Conservation (phyloP, 2,329 filamentous ascomycete species). For the Fonsecaea monophora region DNA sequence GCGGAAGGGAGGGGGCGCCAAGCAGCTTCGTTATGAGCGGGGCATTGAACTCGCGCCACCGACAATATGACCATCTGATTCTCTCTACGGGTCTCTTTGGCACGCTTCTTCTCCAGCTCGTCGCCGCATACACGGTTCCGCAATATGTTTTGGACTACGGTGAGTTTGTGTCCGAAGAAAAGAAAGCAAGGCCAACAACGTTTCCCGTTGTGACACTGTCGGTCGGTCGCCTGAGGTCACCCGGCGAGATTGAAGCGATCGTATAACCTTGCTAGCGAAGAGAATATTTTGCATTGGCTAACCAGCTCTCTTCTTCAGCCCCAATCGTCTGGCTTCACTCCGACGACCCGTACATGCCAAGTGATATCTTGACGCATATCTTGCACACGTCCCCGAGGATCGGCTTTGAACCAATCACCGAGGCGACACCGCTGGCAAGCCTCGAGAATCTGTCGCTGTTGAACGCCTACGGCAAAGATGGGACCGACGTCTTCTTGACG, state of each 20-base stretch:
- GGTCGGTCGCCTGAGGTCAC: too few species aligned
- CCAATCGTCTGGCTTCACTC: slow-evolving; percentile 60
- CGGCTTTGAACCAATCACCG: slow-evolving; percentile 50
- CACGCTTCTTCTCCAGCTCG: slow-evolving; percentile 4
- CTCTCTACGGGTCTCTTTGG: background rate
- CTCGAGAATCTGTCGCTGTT: slow-evolving; percentile 56
- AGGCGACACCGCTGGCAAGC: slow-evolving; percentile 48
- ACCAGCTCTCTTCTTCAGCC: slow-evolving; percentile 44
- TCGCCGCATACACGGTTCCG: slow-evolving; percentile 8
- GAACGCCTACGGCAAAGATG: slow-evolving; percentile 51
- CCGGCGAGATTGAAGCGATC: background rate
- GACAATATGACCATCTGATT: background rate
- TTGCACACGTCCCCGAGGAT: slow-evolving; percentile 54
- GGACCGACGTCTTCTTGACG: slow-evolving; percentile 57
- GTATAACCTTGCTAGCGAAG: background rate
- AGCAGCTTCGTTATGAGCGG: slow-evolving; percentile 3
- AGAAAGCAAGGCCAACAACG: background rate
- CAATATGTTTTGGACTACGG: slow-evolving; percentile 25
- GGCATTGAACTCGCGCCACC: background rate
- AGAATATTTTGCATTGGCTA: background rate
- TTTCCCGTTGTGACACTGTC: background rate
- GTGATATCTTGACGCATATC: slow-evolving; percentile 56
- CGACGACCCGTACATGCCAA: slow-evolving; percentile 57
- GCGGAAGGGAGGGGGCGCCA: too few species aligned
- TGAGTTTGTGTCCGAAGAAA: slow-evolving; percentile 6